Percentiles rank a stretch among this genome's conserved stretches.
phyloP scores from a whole-genome alignment of 2,329 filamentous ascomycete genomes.

The Colletotrichum sublineola region DNA sequence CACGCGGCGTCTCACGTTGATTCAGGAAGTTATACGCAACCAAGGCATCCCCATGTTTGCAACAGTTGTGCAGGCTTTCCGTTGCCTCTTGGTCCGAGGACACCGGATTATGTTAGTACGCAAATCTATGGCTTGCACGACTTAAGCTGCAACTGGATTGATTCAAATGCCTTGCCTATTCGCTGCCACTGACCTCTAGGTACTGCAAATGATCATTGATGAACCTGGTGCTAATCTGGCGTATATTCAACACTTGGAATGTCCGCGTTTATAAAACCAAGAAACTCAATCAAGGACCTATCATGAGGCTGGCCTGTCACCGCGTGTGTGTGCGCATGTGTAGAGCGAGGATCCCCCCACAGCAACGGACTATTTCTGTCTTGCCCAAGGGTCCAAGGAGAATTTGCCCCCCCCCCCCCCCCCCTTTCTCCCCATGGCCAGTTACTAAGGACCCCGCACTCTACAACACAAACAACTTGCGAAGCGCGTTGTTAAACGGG shows the following conservation, averaged over 20 bases:
- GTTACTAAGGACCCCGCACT: background rate
- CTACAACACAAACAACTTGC: background rate
- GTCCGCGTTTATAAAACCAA: background rate
- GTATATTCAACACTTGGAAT: too few relatives aligned
- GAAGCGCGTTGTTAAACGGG: background rate
- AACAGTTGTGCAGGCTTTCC: background rate
- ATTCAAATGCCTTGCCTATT: background rate
- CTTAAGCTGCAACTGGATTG: background rate
- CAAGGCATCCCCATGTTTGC: background rate
- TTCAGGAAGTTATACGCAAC: background rate
- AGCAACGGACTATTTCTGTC: background rate
- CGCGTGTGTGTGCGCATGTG: background rate
- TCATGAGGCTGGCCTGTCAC: background rate
- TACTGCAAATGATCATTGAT: too few relatives aligned
- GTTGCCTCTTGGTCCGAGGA: too few relatives aligned
- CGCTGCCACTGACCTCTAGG: too few relatives aligned
- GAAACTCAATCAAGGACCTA: background rate
- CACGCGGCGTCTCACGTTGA: background rate
- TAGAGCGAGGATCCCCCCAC: background rate
- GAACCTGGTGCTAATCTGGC: too few relatives aligned
- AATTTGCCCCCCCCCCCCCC: background rate
- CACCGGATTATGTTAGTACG: background rate
- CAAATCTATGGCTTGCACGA: background rate
- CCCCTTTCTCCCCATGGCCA: background rate
- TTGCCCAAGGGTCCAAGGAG: background rate